Evolutionary conservation across 2,329 filamentous ascomycete genomes (phyloP).

Genomic region (Colletotrichum gigasporum): DNA sequence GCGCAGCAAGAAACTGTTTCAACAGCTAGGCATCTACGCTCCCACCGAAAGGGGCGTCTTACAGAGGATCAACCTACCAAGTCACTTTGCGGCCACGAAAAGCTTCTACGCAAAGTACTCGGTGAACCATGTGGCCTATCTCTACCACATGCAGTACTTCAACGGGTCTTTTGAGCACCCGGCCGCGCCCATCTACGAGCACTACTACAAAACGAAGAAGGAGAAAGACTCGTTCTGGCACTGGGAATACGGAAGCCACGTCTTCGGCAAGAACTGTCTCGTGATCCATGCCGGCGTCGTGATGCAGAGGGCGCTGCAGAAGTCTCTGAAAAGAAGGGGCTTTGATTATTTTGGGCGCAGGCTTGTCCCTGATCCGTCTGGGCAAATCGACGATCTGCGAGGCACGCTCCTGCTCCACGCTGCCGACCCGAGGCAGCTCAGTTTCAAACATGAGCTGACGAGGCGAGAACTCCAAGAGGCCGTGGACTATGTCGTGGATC

Average conservation of each 20-base stretch:
- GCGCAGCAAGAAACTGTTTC: not conserved
- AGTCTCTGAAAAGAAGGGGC: slow-evolving; percentile 6
- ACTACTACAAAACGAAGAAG: slow-evolving; percentile 12
- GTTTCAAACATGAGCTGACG: not conserved
- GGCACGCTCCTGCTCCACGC: slow-evolving; percentile 4
- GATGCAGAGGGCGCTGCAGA: not conserved
- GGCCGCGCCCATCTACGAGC: not conserved
- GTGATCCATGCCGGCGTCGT: slow-evolving; percentile 2
- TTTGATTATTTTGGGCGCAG: slow-evolving; percentile 9
- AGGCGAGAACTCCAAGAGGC: slow-evolving; percentile 8
- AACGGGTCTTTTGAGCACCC: not conserved
- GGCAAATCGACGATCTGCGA: not conserved
- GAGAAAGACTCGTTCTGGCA: slow-evolving; percentile 9
- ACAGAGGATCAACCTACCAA: not conserved
- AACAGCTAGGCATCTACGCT: not conserved
- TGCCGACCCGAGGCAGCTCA: not conserved
- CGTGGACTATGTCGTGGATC: not conserved
- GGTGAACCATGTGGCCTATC: not conserved
- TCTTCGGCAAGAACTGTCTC: not conserved
- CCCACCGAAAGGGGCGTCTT: not conserved
- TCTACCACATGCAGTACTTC: not conserved
- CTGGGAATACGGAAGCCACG: not conserved
- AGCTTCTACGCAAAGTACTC: not conserved
- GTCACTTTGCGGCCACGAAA: not conserved
- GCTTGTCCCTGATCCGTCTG: too few relatives aligned